phyloP scores from a whole-genome alignment of 352 stramenopile species.

The Globisporangium splendens region DNA sequence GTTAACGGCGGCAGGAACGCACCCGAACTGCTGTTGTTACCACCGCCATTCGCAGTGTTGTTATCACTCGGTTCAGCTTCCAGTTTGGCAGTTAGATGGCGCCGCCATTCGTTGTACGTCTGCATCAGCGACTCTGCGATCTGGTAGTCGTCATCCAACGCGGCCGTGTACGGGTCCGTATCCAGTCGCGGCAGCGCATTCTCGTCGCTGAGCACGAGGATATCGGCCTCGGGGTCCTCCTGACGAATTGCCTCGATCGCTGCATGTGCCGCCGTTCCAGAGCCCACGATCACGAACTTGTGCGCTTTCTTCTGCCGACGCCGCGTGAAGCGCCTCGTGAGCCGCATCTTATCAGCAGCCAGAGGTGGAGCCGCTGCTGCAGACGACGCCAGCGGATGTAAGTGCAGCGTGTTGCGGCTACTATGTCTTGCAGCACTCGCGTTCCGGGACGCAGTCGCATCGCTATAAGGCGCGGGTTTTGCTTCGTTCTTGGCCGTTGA shows the following conservation, averaged over 20 bases:
- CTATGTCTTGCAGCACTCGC: neutral
- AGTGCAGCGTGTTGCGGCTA: conserved; percentile 3
- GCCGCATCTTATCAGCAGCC: conserved; percentile 29
- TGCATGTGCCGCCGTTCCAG: conserved; percentile 83
- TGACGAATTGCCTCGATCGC: conserved; percentile 91
- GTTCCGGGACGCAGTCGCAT: too few relatives aligned
- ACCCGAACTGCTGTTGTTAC: neutral
- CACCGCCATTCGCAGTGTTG: conserved; percentile 1
- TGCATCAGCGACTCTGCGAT: conserved; percentile 63
- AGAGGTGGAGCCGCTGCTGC: neutral
- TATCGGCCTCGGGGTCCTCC: conserved; percentile 68
- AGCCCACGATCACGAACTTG: conserved; percentile 88
- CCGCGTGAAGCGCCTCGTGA: conserved; percentile 59
- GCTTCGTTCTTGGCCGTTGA: too few relatives aligned
- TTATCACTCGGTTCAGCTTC: conserved; percentile 52
- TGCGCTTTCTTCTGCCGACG: conserved; percentile 78
- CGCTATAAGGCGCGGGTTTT: too few relatives aligned
- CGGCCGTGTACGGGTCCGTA: conserved; percentile 23
- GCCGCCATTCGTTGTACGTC: conserved; percentile 90
- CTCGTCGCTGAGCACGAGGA: conserved; percentile 88
- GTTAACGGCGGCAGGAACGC: conserved; percentile 43
- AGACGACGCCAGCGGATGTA: conserved; percentile 1
- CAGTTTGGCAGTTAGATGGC: conserved; percentile 76
- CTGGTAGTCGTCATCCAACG: conserved; percentile 12
- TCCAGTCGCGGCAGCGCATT: conserved; percentile 59